Evolutionary conservation across 345 rosid species (phyloP), one percentile per base, ranked within the genome.

Genomic region (Lepidium didymum): DNA sequence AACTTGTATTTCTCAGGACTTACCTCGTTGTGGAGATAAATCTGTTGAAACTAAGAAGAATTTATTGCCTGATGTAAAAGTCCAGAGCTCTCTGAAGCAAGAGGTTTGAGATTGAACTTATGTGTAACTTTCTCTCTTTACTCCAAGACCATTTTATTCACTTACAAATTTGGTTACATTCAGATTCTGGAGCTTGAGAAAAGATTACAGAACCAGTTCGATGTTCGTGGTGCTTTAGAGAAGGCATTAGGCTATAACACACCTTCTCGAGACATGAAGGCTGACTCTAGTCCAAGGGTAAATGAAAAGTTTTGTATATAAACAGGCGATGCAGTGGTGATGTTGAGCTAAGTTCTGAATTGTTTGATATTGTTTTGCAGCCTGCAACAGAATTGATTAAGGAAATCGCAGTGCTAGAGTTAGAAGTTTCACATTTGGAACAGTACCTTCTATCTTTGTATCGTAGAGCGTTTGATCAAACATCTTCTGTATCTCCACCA

Each of bases 161-260:
- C 10, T 2, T 34, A 16, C 3, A 35, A 25, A 12, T n/a, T 62
- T 62, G 57, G n/a, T 63, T 54, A 16, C 25, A 23, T 78, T 82
- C 77, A 94, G 99, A 91, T 94, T 78, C 75, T 76, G 53, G 95
- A 82, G 72, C 97, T 94, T 47, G 96, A 94, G 80, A 91, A 84
- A 73, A 86, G 96, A 76, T 68, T 91, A 76, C 93, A 86, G 68
- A 85, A 81, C 59, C 97, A 94, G 67, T 91, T 91, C 56, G 76
- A 86, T 74, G 96, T 89, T 14, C 97, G 97, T 7, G 70, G 68
- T 63, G 81, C 83, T 18, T 68, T 94, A 57, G 99, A 94, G 78
- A 89, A 85, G 66, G 97, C 99, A 19, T 79, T 87, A 76, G 96
- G 97, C 21, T 82, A 87, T 77, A 78, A 74, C 67, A 69, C 86